Evolutionary conservation across 2,329 filamentous ascomycete genomes (phyloP).

Genomic region (Stachybotrys chartarum): DNA sequence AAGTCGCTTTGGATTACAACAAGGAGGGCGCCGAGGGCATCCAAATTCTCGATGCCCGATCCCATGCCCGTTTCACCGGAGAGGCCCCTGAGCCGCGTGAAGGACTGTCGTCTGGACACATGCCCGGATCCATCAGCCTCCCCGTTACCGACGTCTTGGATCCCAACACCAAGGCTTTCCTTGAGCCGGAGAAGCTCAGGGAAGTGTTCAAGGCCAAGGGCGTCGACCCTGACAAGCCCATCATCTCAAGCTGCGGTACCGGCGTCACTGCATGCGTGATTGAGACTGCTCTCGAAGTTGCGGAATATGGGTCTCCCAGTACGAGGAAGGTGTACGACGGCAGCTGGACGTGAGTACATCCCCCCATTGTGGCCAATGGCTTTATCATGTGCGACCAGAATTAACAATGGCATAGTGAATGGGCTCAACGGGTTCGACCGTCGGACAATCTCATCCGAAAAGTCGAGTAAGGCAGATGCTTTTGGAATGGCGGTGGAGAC

Average conservation of each 20-base stretch:
- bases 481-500: not conserved
- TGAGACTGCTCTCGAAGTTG: constrained; percentile 76
- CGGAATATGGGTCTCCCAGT: constrained; percentile 61
- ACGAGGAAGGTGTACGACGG: constrained; percentile 83
- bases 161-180: constrained; percentile 71
- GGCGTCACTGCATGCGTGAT: constrained; percentile 90
- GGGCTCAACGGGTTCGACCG: constrained; percentile 58
- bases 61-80: constrained; percentile 73
- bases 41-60: constrained; percentile 84
- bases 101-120: constrained; percentile 82
- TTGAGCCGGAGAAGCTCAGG: constrained; percentile 63
- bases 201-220: constrained; percentile 74
- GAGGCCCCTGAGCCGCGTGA: constrained; percentile 79
- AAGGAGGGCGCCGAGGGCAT: constrained; percentile 79
- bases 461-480: constrained; percentile 17
- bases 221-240: constrained; percentile 69
- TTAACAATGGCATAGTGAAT: constrained; percentile 43
- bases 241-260: constrained; percentile 85
- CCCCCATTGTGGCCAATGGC: too few relatives aligned
- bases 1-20: constrained; percentile 66
- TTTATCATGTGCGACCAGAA: not conserved
- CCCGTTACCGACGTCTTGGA: constrained; percentile 77
- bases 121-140: constrained; percentile 79
- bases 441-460: constrained; percentile 58
- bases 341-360: constrained; percentile 81